Evolutionary conservation across 257 asterid genomes (phyloP), one percentile per base, ranked within the genome.

Genomic region (Eustoma russellianum): DNA sequence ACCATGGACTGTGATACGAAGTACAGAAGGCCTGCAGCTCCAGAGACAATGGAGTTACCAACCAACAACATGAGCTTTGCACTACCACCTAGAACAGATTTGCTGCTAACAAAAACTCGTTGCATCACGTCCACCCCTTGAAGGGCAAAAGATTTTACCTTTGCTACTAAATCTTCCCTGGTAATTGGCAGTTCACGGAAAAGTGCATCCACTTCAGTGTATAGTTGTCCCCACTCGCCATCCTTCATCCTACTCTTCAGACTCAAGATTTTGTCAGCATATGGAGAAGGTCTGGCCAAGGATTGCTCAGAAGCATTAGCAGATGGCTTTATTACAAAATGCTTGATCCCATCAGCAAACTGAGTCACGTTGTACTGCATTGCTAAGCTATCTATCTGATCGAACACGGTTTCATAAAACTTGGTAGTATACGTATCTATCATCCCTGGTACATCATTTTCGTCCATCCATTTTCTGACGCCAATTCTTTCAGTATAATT

Each of bases 381-480:
- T 49, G 99, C 99, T 16, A 74, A 64, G 41, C 70, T 60, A 63
- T 92, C 97, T 19, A 92, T 88, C 69, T 92, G 99, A 10, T 73
- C 83, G 1, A 78, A 85, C 7, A 85, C 88, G 0, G 99, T 85
- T 56, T 81, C 95, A 43, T 92, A 92, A 3, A 82, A 57, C 73
- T 85, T 81, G 1, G 94, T 66, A 0, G 85, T 70, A 50, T 88
- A 88, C 76, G 41, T 85, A 60, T 88, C 99, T 66, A 92, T 82
- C 91, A 82, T 79, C 16, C 82, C 88, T 0, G 99, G 88, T 15
- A 92, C 84, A 61, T 92, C 99, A 52, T 87, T 85, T 46, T 92
- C 97, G 12, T 85, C 97, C 93, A 92, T 88, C 99, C 99, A 92
- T 64, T 85, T 66, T 75, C 69, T 83, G n/a, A 92, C 77, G 5